These are phyloP conservation scores for Hyaloperonospora brassicae DNA, from an alignment of 352 stramenopile species.

Conservation along the genomic window DNA sequence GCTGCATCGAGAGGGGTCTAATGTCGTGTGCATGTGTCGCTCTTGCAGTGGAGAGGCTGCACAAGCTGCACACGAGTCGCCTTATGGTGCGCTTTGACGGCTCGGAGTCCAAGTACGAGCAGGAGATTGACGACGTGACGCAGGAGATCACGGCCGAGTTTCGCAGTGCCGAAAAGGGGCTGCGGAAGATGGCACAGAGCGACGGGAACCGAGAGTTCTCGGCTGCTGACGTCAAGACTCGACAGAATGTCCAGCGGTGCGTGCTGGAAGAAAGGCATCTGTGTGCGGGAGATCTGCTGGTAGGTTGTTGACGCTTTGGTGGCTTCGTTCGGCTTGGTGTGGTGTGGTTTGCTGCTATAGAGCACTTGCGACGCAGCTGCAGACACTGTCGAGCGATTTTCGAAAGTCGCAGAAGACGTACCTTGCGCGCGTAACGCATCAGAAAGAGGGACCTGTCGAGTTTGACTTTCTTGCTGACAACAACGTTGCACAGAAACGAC, in stretches of 20 bases:
- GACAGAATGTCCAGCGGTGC: conserved; percentile 77
- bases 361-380: conserved; percentile 93
- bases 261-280: background rate
- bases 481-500: conserved; percentile 48
- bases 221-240: conserved; percentile 72
- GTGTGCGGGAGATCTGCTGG: background rate
- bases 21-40: conserved; percentile 3
- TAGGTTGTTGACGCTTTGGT: conserved; percentile 3
- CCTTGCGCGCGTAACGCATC: conserved; percentile 91
- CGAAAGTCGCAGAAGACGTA: conserved; percentile 98
- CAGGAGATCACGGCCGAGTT: conserved; percentile 79
- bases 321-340: no score
- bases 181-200: conserved; percentile 65
- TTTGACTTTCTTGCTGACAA: conserved; percentile 86
- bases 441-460: conserved; percentile 93
- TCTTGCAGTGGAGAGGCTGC: conserved; percentile 71
- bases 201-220: conserved; percentile 54
- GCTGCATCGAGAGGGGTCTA: no score
- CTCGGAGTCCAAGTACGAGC: conserved; percentile 79
- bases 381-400: conserved; percentile 94
- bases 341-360: conserved; percentile 18
- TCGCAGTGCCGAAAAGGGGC: conserved; percentile 60
- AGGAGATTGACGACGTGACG: conserved; percentile 77
- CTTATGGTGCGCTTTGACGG: conserved; percentile 84
- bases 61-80: conserved; percentile 77